A percentile compares a stretch with the other conserved stretches of the same genome.
phyloP scores from a whole-genome alignment of 352 stramenopile genomes.

The Peronospora destructor region DNA sequence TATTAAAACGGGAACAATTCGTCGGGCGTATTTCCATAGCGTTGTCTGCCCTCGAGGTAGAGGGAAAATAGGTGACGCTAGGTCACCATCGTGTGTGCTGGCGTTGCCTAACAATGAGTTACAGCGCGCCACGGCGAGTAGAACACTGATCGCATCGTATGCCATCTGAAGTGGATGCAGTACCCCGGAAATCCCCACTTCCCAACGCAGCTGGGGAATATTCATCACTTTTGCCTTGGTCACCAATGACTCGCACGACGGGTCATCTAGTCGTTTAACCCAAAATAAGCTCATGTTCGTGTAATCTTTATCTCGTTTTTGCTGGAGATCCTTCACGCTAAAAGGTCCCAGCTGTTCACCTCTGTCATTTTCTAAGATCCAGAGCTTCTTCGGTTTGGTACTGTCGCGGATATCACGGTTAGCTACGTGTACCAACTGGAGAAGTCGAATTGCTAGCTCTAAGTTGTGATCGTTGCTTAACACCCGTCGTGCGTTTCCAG shows the following conservation, averaged over 20 bases:
- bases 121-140: conserved; percentile 55
- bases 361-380: conserved; percentile 34
- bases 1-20: conserved; percentile 50
- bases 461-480: conserved; percentile 38
- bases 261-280: conserved; percentile 31
- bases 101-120: conserved; percentile 41
- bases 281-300: conserved; percentile 27
- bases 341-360: conserved; percentile 28
- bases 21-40: conserved; percentile 40
- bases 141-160: conserved; percentile 58
- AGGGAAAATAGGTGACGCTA: conserved; percentile 42
- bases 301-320: conserved; percentile 28
- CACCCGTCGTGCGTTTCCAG: conserved; percentile 46
- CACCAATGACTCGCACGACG: conserved; percentile 24
- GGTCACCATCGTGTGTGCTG: conserved; percentile 9
- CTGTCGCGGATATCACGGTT: conserved; percentile 24
- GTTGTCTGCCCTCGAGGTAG: conserved; percentile 40
- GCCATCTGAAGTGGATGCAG: conserved; percentile 51
- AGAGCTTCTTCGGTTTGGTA: conserved; percentile 33
- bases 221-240: conserved; percentile 43
- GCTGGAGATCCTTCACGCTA: conserved; percentile 47
- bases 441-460: conserved; percentile 46
- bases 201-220: conserved; percentile 74
- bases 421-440: conserved; percentile 59
- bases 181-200: conserved; percentile 49